Evolutionary conservation across 768 basidiomycete species (phyloP), one percentile per base, ranked within the genome.

Genomic region (Suillus weaverae): DNA sequence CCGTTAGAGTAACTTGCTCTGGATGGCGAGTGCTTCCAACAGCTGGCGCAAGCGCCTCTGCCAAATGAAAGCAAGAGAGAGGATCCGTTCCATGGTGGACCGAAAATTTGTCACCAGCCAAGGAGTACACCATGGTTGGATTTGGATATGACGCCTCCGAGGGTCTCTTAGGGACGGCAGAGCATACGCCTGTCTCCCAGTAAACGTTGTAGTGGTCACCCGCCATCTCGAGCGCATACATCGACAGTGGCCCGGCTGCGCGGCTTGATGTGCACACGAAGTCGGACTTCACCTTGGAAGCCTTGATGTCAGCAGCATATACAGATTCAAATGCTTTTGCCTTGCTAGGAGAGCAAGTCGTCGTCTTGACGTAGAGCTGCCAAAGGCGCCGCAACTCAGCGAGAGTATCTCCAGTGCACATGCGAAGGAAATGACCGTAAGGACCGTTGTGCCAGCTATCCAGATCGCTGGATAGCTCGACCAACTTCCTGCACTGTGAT

Each of bases 71-170:
- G 33, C 75, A 75, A 3, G 67, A 61, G 3, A 76, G 60, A 9
- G 75, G 76, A 56, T 76, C 76, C 11, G 62, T 66, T 14, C 70
- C 76, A 56, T 73, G 76, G 46, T 75, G 76, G 5, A 75, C 67
- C 35, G 68, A 51, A 6, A 73, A 74, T 46, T 63, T 55, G 0
- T 75, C 69, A 20, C 69, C 64, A 1, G 64, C 59, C 14, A 50
- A 13, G 20, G 75, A 76, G 32, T 72, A 76, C 1, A 63, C 68
- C 14, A 76, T 75, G 10, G 75, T 77, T 2, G 75, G 73, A 30
- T 77, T 76, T 50, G 73, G 64, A 53, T 61, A 35, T 10, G 67
- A 69, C 22, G 70, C 65, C 13, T 41, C 62, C 3, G 66, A 65
- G 4, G 46, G 65, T 32, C 36, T 54, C 57, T 66, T 68, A 13